Base-by-base conservation (phyloP, 2,329 filamentous ascomycete genomes). In the Fusarium vanettenii region DNA sequence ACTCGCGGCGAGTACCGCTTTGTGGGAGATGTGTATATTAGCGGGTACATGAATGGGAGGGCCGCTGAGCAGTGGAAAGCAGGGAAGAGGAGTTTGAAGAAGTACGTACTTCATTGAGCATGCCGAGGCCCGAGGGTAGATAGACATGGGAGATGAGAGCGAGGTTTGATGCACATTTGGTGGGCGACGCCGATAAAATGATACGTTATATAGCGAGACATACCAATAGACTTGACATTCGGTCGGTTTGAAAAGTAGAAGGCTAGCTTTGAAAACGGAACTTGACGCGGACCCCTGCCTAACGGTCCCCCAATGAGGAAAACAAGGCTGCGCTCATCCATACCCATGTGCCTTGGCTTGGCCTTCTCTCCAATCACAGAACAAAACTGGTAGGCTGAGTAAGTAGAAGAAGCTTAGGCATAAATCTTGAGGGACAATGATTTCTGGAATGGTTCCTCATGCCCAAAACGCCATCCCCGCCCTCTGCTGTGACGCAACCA, bases 1-100 rank as follows among this genome's bases (percentile, higher is more conserved):
- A 71, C 60, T 0, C 52, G 60, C 11, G 71, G 63, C 0, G 67
- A 71, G 16, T 73, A 64, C 22, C 60, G 67, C 3, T 73, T 68
- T 11, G 60, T 74, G 14, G 71, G 71, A 1, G 71, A 74, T 64
- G 37, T 74, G 8, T 73, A 64, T 31, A 45, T 73, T 11, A 65
- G 66, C 8, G 69, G 55, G 18, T 73, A 71, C 0, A 74, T 74
- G 71, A 35, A 37, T 50, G 71, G 71, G 0, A 71, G 62, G 8
- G 71, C 67, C 7, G 41, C 52, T 31, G 41, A 71, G 22, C 67
- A 74, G 16, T 73, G 71, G 71, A 25, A 62, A 8, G 25, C 31
- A 2, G 67, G 67, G 0, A 37, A 57, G 1, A 64, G 62, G 13
- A 35, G 37, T 31, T n/a, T 71, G 37, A 64, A 71, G 20, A 67